Percentiles rank a stretch among this genome's conserved stretches.
phyloP scores from a whole-genome alignment of 2,329 filamentous ascomycete genomes.

The Botrytis hyacinthi region DNA sequence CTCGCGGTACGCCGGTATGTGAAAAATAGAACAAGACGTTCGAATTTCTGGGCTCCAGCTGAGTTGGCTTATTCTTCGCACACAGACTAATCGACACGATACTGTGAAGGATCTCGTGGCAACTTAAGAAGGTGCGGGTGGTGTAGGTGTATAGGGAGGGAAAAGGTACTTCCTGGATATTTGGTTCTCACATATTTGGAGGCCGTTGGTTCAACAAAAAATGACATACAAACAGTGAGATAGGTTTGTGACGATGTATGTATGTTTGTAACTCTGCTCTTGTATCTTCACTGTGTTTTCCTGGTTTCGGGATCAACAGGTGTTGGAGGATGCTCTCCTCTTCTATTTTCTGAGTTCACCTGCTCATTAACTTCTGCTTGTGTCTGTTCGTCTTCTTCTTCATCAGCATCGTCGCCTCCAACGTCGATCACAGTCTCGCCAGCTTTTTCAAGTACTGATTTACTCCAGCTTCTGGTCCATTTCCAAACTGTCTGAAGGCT shows the following conservation, averaged over 20 bases:
- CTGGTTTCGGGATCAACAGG: conserved; percentile 22
- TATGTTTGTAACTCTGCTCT: not conserved
- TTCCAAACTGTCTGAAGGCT: conserved; percentile 70
- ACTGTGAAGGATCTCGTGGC: conserved; percentile 73
- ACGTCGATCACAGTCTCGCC: conserved; percentile 83
- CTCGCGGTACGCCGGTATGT: conserved; percentile 31
- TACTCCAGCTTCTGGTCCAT: conserved; percentile 70
- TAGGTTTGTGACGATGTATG: not conserved
- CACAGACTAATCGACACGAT: conserved; percentile 94
- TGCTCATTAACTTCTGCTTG: conserved; percentile 2
- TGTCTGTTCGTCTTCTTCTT: conserved; percentile 37
- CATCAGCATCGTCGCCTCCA: conserved; percentile 57
- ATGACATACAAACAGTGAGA: not conserved
- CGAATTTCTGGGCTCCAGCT: conserved; percentile 39
- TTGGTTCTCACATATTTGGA: not conserved
- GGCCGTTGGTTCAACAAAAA: not conserved
- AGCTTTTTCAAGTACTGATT: conserved; percentile 69
- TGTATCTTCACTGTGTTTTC: conserved; percentile 24
- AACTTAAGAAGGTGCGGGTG: conserved; percentile 90
- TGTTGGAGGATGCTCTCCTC: not conserved
- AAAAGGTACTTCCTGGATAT: not conserved
- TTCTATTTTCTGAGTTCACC: not conserved
- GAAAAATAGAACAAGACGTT: conserved; percentile 41
- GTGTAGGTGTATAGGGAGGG: not conserved
- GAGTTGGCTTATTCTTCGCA: conserved; percentile 66